A percentile compares a stretch with the other conserved stretches of the same genome.
Evolutionary conservation across 495 filamentous ascomycete genomes (phyloP).

Genomic region (Patellaria atrata): DNA sequence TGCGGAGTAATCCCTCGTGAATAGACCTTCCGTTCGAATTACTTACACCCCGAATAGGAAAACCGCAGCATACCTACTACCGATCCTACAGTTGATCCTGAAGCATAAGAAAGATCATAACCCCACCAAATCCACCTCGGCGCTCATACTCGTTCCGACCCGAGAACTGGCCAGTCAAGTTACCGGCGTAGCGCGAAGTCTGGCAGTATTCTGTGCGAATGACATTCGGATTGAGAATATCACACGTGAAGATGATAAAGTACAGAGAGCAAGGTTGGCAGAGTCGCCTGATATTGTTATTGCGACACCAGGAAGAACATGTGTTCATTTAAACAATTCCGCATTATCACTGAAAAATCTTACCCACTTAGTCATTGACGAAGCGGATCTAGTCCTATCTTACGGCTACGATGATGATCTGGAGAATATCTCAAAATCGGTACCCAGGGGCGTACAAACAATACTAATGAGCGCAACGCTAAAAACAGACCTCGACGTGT

Average conservation of each 20-base stretch:
- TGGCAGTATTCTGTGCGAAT: conserved; percentile 71
- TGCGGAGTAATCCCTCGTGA: too few relatives aligned
- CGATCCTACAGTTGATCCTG: conserved; percentile 67
- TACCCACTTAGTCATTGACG: conserved; percentile 76
- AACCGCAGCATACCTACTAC: conserved; percentile 93
- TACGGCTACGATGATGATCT: conserved; percentile 93
- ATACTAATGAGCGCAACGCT: conserved; percentile 81
- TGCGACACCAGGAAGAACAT: conserved; percentile 68
- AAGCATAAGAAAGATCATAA: conserved; percentile 49
- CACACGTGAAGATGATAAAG: conserved; percentile 71
- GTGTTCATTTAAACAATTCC: conserved; percentile 52
- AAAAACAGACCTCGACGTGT: conserved; percentile 64
- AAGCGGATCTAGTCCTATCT: conserved; percentile 85
- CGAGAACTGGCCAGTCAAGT: conserved; percentile 89
- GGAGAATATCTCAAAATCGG: conserved; percentile 51
- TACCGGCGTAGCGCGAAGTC: conserved; percentile 51
- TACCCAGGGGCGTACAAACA: conserved; percentile 78
- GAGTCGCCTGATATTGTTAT: conserved; percentile 80
- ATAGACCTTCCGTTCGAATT: conserved; percentile 20
- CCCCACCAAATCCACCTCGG: conserved; percentile 32
- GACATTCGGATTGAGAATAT: conserved; percentile 69
- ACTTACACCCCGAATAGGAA: conserved; percentile 65
- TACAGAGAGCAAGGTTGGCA: conserved; percentile 72
- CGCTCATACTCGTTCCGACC: conserved; percentile 83
- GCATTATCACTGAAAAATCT: conserved; percentile 55